These are phyloP conservation scores for Kodamaea sp. DNA, from an alignment of 1,139 yeast genomes.

Conservation along the genomic window DNA sequence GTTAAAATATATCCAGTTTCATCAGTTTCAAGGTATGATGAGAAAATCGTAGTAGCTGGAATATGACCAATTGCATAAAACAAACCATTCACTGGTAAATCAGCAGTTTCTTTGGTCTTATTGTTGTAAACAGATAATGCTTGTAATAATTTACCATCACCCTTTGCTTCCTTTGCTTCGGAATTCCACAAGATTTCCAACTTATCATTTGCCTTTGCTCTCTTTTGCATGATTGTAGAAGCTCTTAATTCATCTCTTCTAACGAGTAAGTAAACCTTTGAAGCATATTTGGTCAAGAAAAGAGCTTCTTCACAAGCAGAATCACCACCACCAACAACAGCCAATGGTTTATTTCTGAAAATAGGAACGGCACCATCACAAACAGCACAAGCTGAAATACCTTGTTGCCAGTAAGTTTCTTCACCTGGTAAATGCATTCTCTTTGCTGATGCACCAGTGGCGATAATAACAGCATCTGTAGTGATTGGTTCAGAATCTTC, in stretches of 20 bases:
- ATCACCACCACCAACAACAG: conserved; percentile 98
- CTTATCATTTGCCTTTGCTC: conserved; percentile 79
- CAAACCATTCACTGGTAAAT: conserved; percentile 80
- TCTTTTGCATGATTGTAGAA: conserved; percentile 92
- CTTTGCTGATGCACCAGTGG: conserved; percentile 98
- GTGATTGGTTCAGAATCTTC: conserved; percentile 88
- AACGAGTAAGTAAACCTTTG: conserved; percentile 87
- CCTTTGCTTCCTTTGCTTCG: conserved; percentile 82
- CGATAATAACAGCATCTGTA: conserved; percentile 86
- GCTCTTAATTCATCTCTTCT: conserved; percentile 95
- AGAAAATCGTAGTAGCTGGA: conserved; percentile 86
- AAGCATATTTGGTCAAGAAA: conserved; percentile 93
- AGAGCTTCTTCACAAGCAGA: conserved; percentile 99
- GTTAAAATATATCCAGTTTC: conserved; percentile 86
- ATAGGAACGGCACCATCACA: conserved; percentile 99
- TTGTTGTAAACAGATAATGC: conserved; percentile 63
- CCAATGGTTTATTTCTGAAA: conserved; percentile 95
- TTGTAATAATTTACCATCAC: conserved; percentile 77
- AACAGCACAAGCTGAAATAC: conserved; percentile 98
- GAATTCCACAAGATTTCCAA: conserved; percentile 88
- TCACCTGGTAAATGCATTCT: conserved; percentile 94
- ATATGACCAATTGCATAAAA: conserved; percentile 97
- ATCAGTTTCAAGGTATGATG: conserved; percentile 77
- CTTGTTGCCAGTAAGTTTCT: conserved; percentile 97
- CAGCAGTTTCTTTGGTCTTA: conserved; percentile 63